These are phyloP conservation scores for Aegilops umbellulata DNA, from an alignment of 176 grass and related monocot genomes.

Conservation along the genomic window DNA sequence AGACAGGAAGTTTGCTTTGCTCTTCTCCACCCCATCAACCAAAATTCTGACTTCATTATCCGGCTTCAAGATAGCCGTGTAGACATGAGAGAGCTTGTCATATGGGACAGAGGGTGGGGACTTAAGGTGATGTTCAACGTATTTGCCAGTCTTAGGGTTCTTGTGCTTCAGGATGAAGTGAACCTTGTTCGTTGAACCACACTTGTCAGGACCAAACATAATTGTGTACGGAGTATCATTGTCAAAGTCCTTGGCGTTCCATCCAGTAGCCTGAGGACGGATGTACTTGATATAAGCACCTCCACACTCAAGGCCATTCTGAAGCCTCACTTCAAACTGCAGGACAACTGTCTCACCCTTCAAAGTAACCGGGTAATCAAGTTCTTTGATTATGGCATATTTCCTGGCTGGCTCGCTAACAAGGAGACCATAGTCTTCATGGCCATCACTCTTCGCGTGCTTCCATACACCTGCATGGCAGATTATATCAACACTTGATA, in stretches of 20 bases:
- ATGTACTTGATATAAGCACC: constrained; percentile 96
- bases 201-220: constrained; percentile 99
- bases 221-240: constrained; percentile 89
- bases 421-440: constrained; percentile 93
- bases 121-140: constrained; percentile 94
- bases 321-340: constrained; percentile 88
- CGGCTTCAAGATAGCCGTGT: constrained; percentile 89
- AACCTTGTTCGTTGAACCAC: constrained; percentile 94
- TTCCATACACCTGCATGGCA: constrained; percentile 76
- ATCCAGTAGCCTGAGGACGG: constrained; percentile 60
- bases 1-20: constrained; percentile 76
- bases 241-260: constrained; percentile 80
- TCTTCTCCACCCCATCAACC: constrained; percentile 91
- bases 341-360: constrained; percentile 72
- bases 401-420: constrained; percentile 82
- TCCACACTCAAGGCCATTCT: constrained; percentile 95
- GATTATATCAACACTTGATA: neutral
- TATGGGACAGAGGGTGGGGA: constrained; percentile 79
- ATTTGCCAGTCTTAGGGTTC: constrained; percentile 88
- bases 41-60: constrained; percentile 85
- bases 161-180: constrained; percentile 98
- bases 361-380: constrained; percentile 57
- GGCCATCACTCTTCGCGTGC: constrained; percentile 87
- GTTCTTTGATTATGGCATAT: constrained; percentile 92
- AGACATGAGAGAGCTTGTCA: constrained; percentile 92